These are phyloP conservation scores for Entonaema liquescens DNA, from an alignment of 495 filamentous ascomycete species.

Conservation along the genomic window DNA sequence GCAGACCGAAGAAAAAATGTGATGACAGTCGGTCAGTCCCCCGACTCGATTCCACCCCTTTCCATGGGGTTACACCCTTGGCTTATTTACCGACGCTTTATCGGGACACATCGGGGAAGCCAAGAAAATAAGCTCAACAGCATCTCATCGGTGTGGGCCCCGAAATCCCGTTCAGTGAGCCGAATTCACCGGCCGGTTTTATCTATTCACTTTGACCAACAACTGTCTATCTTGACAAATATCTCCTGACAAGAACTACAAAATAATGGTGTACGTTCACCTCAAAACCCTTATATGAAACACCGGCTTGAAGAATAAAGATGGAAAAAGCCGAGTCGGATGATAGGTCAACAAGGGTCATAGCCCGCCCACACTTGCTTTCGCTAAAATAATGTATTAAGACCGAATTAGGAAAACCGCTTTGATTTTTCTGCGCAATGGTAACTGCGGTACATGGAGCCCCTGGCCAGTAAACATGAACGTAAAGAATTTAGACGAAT, in stretches of 20 bases:
- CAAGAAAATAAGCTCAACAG: slow-evolving; percentile 31
- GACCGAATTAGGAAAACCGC: background rate
- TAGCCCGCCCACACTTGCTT: background rate
- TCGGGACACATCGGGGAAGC: slow-evolving; percentile 38
- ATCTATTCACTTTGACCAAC: background rate
- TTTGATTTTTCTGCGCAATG: background rate
- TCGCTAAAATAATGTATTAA: slow-evolving; percentile 2
- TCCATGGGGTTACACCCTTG: slow-evolving; percentile 30
- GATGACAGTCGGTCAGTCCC: slow-evolving; percentile 3
- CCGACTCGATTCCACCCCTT: slow-evolving; percentile 32
- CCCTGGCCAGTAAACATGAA: background rate
- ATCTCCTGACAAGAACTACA: background rate
- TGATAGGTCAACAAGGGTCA: background rate
- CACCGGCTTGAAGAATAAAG: background rate
- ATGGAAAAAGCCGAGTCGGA: background rate
- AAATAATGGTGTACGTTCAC: background rate
- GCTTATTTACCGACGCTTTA: slow-evolving; percentile 21
- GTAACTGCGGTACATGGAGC: slow-evolving; percentile 2
- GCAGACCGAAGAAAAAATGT: slow-evolving; percentile 1
- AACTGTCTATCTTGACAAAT: background rate
- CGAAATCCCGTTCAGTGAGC: slow-evolving; percentile 25
- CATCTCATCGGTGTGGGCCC: slow-evolving; percentile 38
- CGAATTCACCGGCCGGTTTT: slow-evolving; percentile 23
- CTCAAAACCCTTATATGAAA: background rate
- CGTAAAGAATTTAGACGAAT: background rate